Base-by-base conservation (phyloP, 2,329 filamentous ascomycete species). In the Magnaporthales sp. region DNA sequence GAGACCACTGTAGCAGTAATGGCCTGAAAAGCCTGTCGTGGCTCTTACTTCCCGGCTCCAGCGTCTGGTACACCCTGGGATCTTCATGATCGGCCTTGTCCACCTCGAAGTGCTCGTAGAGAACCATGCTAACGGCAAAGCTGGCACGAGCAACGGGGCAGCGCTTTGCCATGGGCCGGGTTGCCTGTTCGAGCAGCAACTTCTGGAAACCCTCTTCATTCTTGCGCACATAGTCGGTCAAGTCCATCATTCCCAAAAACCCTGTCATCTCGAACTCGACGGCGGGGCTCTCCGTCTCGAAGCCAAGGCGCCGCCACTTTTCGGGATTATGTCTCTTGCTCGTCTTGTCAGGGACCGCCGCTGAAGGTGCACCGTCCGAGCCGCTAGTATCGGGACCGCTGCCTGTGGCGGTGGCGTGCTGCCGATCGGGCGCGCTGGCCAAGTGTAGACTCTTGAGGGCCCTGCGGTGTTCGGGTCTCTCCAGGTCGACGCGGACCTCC, bases 51-150 rank as follows among this genome's bases (percentile, higher is more conserved):
- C 31, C 32, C 54, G 51, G 89, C 70, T 96, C 92, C 64, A 93
- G 77, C 10, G 88, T 82, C 69, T 92, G 85, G 72, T 93, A 92
- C 26, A 85, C 87, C 76, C 70, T 68, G 60, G 70, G 64, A 72
- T 96, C 93, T 70, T 94, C 90, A 64, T 90, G 80, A 65, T 96
- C 92, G 3, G 88, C 86, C 75, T 89, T 92, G 71, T 96, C 93
- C 54, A 98, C 91, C 68, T 97, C 93, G 72, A 99, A 99, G 76
- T 98, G 93, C 72, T 98, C 93, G 77, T 95, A 98, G 3, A 99
- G 80, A 51, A 96, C 92, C 71, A 90, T 85, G 1, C 94, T 98
- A 51, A 97, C 88, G 0, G 92, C 89, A 70, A 98, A 80, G 73
- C 93, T 97, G 11, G 93, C 92, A 67, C 91, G 86, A 4, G 93